Percentiles rank a stretch among this genome's conserved stretches.
These are phyloP conservation scores for Quercus engelmannii DNA, from an alignment of 306 rosid genomes.

Conservation along the genomic window DNA sequence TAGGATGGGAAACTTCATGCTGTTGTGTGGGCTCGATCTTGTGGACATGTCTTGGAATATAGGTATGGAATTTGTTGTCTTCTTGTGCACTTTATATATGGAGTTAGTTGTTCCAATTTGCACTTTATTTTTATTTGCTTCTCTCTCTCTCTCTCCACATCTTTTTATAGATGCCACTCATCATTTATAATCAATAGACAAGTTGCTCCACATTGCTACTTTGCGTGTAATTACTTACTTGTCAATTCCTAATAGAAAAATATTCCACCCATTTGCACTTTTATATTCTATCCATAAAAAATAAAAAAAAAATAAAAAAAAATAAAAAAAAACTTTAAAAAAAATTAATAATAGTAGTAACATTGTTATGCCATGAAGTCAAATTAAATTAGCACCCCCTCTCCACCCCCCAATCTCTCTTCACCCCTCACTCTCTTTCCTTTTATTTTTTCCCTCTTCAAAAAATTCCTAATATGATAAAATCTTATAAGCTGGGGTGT, in stretches of 20 bases:
- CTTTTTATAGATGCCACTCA: background rate
- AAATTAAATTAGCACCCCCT: background rate
- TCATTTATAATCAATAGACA: background rate
- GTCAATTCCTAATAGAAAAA: background rate
- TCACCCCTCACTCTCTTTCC: too few species aligned
- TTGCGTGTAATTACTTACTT: constrained; percentile 20
- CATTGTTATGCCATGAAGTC: background rate
- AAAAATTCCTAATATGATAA: background rate
- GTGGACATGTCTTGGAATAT: background rate
- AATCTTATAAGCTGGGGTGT: background rate
- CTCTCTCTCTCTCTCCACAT: background rate
- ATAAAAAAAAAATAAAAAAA: too few species aligned
- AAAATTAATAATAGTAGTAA: background rate
- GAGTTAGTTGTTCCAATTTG: constrained; percentile 12
- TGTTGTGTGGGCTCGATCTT: background rate
- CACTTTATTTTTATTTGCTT: background rate
- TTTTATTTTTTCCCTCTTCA: background rate
- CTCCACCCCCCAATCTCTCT: background rate
- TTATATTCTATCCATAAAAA: background rate
- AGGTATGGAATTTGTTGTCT: constrained; percentile 4
- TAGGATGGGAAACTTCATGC: background rate
- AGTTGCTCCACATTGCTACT: constrained; percentile 12
- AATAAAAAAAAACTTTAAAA: background rate
- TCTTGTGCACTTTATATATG: constrained; percentile 12
- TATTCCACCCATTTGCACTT: background rate